Evolutionary conservation across 2,329 filamentous ascomycete genomes (phyloP), one percentile per base, ranked within the genome.

Genomic region (Colletotrichum lini): DNA sequence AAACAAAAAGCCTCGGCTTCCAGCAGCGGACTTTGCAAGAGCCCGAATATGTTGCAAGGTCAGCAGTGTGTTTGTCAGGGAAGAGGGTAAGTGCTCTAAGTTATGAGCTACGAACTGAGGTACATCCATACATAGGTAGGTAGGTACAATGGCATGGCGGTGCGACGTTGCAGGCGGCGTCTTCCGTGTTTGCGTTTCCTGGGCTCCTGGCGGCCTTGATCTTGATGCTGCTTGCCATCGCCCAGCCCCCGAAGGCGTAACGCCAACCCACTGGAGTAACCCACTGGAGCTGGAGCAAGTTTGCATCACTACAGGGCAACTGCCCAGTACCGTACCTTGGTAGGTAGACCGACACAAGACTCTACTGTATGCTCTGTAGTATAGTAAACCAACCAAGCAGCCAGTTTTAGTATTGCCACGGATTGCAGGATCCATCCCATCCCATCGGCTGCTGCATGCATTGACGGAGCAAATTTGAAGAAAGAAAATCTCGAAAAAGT

Each of bases 391-490:
- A 8, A 7, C 30, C 30, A 30, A 30, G 30, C 30, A 35, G 30
- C 30, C 30, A 35, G 30, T 9, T 8, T 8, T 35, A 35, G 8
- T 38, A 44, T 42, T 50, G n/a, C n/a, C 30, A 52, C 52, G 66
- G 58, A 35, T 23, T 23, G 42, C 18, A 8, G 64, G 30, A 23
- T 44, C 35, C 50, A 53, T 35, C 30, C 30, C 30, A 35, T 35
- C 30, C 30, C 30, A 8, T 35, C 30, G 30, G 30, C 30, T 9
- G 30, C 30, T 38, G 35, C 35, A 26, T 68, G 69, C 69, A 72
- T 72, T 72, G 59, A 72, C 59, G 12, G 35, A 59, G 68, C 65
- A 71, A 68, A 71, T 64, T 72, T 68, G 65, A 23, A 67, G 40
- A 67, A 50, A 45, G 21, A 38, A 67, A 49, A 50, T n/a, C n/a